Base-by-base conservation (phyloP, 441 rosid species). In the Euphorbia celastroides region DNA sequence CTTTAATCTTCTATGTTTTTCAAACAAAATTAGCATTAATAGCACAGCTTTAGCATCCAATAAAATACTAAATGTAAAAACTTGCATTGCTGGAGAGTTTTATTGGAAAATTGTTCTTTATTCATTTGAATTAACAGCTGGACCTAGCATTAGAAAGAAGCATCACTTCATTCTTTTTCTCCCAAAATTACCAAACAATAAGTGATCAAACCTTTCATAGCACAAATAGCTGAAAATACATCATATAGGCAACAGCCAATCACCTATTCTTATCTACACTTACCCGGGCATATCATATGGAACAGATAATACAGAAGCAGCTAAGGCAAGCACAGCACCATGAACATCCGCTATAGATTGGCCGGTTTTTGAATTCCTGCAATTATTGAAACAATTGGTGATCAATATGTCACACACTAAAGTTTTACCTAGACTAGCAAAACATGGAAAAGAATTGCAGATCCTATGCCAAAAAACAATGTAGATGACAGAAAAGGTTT, bases 261-360 rank as follows among this genome's bases (percentile, higher is more conserved):
- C 17, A 42, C 48, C 28, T 38, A 55, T 42, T 13, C 59, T 65
- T 20, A 64, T 63, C 65, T 57, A 46, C 19, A 70, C 83, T 64
- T 34, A 94, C 99, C 97, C 76, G 81, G 98, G 99, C 92, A 94
- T 88, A 78, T 94, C 99, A 76, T 94, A 94, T 64, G 99, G 97
- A 68, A 90, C 95, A 68, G 99, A 94, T 72, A 94, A 77, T 69
- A 89, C 99, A 52, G 97, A 87, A 79, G 99, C 99, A 30, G 84
- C 94, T 80, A 94, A 81, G 72, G 98, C 99, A 77, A 94, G 99
- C 74, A 92, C 95, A 34, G 94, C 92, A 14, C 99, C 99, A 74
- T 92, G 99, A 65, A 84, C 79, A 68, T 82, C 82, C 34, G 99
- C 90, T 6, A 86, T 57, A 26, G 90, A 79, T 57, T 74, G 84